Base-by-base conservation (phyloP, 768 basidiomycete species). In the Sutorius australiensis region DNA sequence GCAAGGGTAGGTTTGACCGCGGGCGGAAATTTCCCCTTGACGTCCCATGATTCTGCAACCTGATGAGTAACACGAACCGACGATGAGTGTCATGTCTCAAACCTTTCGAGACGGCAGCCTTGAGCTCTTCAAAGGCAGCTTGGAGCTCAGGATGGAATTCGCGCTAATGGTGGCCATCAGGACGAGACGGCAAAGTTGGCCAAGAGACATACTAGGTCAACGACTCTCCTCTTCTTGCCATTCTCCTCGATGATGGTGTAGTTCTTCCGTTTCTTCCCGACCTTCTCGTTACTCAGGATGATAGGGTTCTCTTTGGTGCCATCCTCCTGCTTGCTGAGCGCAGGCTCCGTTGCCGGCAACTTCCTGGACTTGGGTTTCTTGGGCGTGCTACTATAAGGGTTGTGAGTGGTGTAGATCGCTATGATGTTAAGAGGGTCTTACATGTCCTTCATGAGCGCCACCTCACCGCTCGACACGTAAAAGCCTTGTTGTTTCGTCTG, bases 401-500 rank as follows among this genome's bases (percentile, higher is more conserved):
- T 30, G 59, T 58, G 57, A 65, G 65, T 45, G 28, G 16, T n/a
- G 42, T 33, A 45, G 46, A 52, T 9, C 30, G 28, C 11, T 0
- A 24, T 24, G 48, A 14, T 34, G 51, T 27, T 10, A 48, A 48
- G 33, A 53, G 8, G 21, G 32, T 3, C 72, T 48, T 54, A 79
- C 74, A 83, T 85, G 73, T 93, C 88, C 65, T 88, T 89, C 62
- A 92, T 75, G 12, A 98, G 68, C 4, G 92, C 92, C 13, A 98
- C 88, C 62, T 91, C 87, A 2, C 94, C 94, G 31, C 81, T 81
- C 6, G 87, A 89, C 10, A 98, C 94, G 64, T 94, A 95, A 75
- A 95, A 97, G 1, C 92, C 92, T 53, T 88, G 84, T 62, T 95
- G 92, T 69, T 89, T 92, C 5, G 95, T 95, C 68, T 92, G 86